Evolutionary conservation across 192 early-diverging fungal genomes (phyloP).

Genomic region (Pecoramyces ruminantium): DNA sequence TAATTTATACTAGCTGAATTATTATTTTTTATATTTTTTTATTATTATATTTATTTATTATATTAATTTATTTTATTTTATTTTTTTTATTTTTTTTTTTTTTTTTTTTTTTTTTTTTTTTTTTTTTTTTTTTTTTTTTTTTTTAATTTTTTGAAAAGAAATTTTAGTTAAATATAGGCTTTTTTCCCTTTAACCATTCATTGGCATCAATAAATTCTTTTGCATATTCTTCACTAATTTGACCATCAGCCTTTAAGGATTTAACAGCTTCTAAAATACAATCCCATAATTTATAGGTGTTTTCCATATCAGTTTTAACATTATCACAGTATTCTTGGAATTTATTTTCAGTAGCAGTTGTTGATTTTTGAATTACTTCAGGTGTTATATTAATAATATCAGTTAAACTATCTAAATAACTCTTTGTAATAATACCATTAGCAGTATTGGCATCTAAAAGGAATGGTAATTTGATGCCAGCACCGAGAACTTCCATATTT

Average conservation of each 20-base stretch:
- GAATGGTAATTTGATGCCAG: neutral
- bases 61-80: too few relatives aligned
- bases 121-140: too few relatives aligned
- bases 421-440: neutral
- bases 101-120: too few relatives aligned
- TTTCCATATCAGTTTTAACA: neutral
- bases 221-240: neutral
- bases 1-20: too few relatives aligned
- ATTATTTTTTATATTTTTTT: too few relatives aligned
- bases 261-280: neutral
- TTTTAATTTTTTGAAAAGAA: too few relatives aligned
- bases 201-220: neutral
- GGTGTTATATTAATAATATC: neutral
- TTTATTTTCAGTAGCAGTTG: neutral
- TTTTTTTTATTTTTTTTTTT: too few relatives aligned
- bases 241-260: neutral
- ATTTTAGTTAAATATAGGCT: neutral
- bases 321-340: neutral
- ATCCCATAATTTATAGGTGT: neutral
- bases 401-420: neutral
- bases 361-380: neutral
- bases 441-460: neutral
- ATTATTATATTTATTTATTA: too few relatives aligned
- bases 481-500: neutral
- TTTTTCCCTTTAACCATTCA: neutral